Conservation (phyloP, 2,329 filamentous ascomycete genomes). For the Metarhizium robertsii region DNA sequence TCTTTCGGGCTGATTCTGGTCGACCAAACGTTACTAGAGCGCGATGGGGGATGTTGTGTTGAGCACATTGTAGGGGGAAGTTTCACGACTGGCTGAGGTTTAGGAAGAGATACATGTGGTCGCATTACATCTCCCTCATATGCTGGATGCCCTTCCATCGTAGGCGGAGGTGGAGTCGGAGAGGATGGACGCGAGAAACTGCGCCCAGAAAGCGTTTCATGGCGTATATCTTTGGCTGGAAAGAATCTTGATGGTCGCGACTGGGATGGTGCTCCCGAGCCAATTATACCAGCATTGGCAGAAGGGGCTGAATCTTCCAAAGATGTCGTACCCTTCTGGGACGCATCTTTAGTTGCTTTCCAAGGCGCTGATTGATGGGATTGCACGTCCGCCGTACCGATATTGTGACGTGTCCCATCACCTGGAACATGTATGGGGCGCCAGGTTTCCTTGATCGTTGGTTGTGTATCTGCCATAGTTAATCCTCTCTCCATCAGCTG, state of each 20-base stretch:
- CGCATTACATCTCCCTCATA: constrained; percentile 57
- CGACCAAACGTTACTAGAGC: constrained; percentile 25
- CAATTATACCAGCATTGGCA: constrained; percentile 18
- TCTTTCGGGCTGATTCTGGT: constrained; percentile 24
- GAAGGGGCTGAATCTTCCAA: constrained; percentile 14
- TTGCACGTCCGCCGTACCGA: constrained; percentile 17
- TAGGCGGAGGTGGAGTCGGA: constrained; percentile 64
- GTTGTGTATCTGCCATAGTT: constrained; percentile 33
- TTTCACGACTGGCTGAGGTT: constrained; percentile 66
- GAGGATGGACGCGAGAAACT: constrained; percentile 40
- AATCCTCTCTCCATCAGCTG: constrained; percentile 35
- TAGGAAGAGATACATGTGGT: constrained; percentile 62
- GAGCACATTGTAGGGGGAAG: constrained; percentile 51
- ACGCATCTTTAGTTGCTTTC: constrained; percentile 21
- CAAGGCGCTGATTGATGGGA: constrained; percentile 18
- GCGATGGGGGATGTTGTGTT: constrained; percentile 15
- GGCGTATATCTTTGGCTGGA: constrained; percentile 41
- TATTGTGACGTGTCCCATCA: constrained; percentile 24
- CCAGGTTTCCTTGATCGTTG: constrained; percentile 46
- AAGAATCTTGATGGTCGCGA: constrained; percentile 53
- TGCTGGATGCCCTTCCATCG: constrained; percentile 60
- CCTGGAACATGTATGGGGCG: constrained; percentile 31
- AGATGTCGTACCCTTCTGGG: constrained; percentile 6
- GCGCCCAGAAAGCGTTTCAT: constrained; percentile 25
- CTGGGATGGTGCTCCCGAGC: constrained; percentile 29